These are phyloP conservation scores for Dipteronia dyeriana DNA, from an alignment of 345 rosid genomes.

Conservation along the genomic window DNA sequence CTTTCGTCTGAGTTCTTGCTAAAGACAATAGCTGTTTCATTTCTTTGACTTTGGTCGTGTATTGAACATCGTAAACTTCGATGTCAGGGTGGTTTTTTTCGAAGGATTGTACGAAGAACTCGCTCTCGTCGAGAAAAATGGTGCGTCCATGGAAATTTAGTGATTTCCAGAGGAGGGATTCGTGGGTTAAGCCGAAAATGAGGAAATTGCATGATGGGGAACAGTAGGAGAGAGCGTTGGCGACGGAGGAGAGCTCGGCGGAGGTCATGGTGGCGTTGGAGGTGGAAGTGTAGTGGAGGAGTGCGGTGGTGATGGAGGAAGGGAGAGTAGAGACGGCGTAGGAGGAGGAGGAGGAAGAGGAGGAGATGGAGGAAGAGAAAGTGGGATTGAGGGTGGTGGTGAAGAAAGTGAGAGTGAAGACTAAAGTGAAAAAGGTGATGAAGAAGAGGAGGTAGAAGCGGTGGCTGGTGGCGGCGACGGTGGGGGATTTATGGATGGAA, in stretches of 20 bases:
- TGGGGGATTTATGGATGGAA: slow-evolving; percentile 51
- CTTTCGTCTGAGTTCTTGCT: slow-evolving; percentile 35
- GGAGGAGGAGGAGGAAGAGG: slow-evolving; percentile 15
- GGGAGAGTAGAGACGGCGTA: slow-evolving; percentile 39
- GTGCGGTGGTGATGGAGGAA: slow-evolving; percentile 53
- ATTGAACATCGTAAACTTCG: slow-evolving; percentile 82
- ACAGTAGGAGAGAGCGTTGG: slow-evolving; percentile 47
- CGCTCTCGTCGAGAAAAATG: slow-evolving; percentile 75
- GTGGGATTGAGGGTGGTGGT: slow-evolving; percentile 34
- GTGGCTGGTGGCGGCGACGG: slow-evolving; percentile 40
- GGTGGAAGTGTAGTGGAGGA: slow-evolving; percentile 69
- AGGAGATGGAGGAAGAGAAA: slow-evolving; percentile 22
- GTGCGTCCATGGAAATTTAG: slow-evolving; percentile 71
- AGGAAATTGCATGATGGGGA: slow-evolving; percentile 60
- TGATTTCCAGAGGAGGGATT: slow-evolving; percentile 82
- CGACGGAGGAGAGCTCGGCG: slow-evolving; percentile 60
- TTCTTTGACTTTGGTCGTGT: slow-evolving; percentile 69
- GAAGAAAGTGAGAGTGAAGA: slow-evolving; percentile 70
- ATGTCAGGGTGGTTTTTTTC: slow-evolving; percentile 61
- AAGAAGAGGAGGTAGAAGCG: slow-evolving; percentile 60
- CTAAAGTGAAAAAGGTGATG: slow-evolving; percentile 62
- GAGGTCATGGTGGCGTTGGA: slow-evolving; percentile 68
- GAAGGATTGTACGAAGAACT: slow-evolving; percentile 57
- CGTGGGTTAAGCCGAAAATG: slow-evolving; percentile 79
- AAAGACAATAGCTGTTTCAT: slow-evolving; percentile 37